Base-by-base conservation (phyloP, 768 basidiomycete genomes). In the Russula virescens region DNA sequence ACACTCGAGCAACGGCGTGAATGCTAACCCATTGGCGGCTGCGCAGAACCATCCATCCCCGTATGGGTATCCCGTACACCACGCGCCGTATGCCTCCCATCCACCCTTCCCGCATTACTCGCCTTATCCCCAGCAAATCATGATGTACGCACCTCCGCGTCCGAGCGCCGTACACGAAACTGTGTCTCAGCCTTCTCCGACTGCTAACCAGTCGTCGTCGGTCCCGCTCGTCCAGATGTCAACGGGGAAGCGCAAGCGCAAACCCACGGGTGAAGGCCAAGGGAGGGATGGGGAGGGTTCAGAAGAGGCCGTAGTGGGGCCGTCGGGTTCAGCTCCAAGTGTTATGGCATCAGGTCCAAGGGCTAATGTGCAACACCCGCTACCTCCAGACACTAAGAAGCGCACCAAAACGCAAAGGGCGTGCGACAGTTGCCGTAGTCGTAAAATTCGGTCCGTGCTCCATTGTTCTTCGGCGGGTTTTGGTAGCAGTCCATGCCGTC, bases 331-430 rank as follows among this genome's bases (percentile, higher is more conserved):
- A 81, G 83, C 64, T 71, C 58, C 52, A 66, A 69, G 10, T 75
- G 76, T 62, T 75, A 77, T 54, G 57, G 63, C 47, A 65, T 52
- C 57, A 61, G 64, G 61, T 52, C 45, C 46, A 45, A 55, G 58
- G 63, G 63, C 53, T 55, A 51, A 38, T 47, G 63, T 42, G 57
- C 65, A 73, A 48, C 50, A 69, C 60, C 62, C 65, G 58, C 21
- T 77, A 60, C 60, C 73, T 55, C 74, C 78, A 62, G 91, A 92
- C 71, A 74, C 80, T 66, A 92, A 90, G 78, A 95, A 95, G 74
- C 86, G 93, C 59, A 91, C 90, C 14, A 96, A 96, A 77, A 96
- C 91, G 14, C 88, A 89, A 72, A 84, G 94, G 55, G 94, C 94
- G 8, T 96, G 94, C 71, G 94, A 96, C 72, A 89, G 88, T 43